Percentiles rank a stretch among this genome's conserved stretches.
Evolutionary conservation across 2,329 filamentous ascomycete genomes (phyloP).

Genomic region (Colletotrichum cereale): DNA sequence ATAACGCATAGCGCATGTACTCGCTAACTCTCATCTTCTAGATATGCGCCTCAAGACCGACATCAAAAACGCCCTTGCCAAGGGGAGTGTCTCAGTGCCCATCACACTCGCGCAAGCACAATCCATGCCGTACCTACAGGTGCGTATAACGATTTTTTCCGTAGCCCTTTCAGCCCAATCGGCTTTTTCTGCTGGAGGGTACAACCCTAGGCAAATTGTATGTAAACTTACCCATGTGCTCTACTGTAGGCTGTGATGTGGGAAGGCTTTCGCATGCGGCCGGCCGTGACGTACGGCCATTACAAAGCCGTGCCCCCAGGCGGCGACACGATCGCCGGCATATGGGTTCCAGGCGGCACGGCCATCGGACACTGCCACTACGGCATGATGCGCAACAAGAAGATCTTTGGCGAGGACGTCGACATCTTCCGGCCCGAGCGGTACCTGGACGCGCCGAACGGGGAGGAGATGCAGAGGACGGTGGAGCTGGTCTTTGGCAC

Average conservation of each 20-base stretch:
- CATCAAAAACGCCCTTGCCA: slow-evolving; percentile 2
- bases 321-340: slow-evolving; percentile 46
- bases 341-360: slow-evolving; percentile 47
- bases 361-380: slow-evolving; percentile 41
- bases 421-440: slow-evolving; percentile 54
- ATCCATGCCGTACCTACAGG: slow-evolving; percentile 50
- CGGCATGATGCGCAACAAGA: slow-evolving; percentile 15
- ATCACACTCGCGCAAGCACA: slow-evolving; percentile 41
- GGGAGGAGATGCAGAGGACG: slow-evolving; percentile 48
- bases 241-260: slow-evolving; percentile 6
- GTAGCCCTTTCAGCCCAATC: background rate
- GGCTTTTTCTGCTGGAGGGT: background rate
- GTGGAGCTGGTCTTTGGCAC: slow-evolving; percentile 50
- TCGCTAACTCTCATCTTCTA: background rate
- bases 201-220: slow-evolving; percentile 1
- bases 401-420: slow-evolving; percentile 42
- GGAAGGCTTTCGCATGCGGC: slow-evolving; percentile 38
- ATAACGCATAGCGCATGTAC: background rate
- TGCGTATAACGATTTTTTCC: background rate
- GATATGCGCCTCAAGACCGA: slow-evolving; percentile 5
- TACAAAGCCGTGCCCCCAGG: slow-evolving; percentile 45
- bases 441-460: slow-evolving; percentile 43
- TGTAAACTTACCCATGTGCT: background rate
- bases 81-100: slow-evolving; percentile 4
- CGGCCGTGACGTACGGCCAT: slow-evolving; percentile 45